Conservation (phyloP, 192 early-diverging fungal species). For the Coemansia javaensis region DNA sequence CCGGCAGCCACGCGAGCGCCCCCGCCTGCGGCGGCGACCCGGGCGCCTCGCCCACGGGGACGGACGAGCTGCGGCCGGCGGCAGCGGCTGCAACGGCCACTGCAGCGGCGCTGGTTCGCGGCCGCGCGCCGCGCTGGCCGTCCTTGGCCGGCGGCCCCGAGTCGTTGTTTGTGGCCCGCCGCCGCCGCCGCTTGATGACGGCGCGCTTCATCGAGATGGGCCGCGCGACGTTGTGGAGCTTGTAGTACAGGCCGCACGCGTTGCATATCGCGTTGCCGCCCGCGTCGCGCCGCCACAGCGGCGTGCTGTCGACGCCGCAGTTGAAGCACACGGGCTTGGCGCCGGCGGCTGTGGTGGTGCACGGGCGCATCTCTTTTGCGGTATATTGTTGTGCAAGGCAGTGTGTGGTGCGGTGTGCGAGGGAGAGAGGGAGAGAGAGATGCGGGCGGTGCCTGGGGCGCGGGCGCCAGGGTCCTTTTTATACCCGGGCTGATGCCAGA, state of each 20-base stretch:
- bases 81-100: neutral
- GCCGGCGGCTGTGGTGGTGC: neutral
- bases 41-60: constrained; percentile 26
- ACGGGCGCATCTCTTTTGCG: too few relatives aligned
- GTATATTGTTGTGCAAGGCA: too few relatives aligned
- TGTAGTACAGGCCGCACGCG: constrained; percentile 88
- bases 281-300: constrained; percentile 70
- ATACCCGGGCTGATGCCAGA: too few relatives aligned
- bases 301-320: constrained; percentile 64
- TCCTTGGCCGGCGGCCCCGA: neutral
- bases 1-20: too few relatives aligned
- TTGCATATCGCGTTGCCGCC: constrained; percentile 76
- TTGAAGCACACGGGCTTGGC: constrained; percentile 56
- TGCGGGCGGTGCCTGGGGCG: too few relatives aligned
- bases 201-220: constrained; percentile 68
- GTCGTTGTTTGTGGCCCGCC: constrained; percentile 37
- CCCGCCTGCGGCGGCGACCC: too few relatives aligned
- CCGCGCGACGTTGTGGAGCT: constrained; percentile 68
- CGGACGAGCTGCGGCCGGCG: constrained; percentile 30
- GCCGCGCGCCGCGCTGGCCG: neutral
- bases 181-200: constrained; percentile 66
- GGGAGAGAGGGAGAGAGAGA: too few relatives aligned
- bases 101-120: constrained; percentile 1
- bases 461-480: too few relatives aligned
- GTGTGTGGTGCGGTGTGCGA: too few relatives aligned